phyloP scores from a whole-genome alignment of 1,284 basidiomycete species.

The Malassezia restricta region DNA sequence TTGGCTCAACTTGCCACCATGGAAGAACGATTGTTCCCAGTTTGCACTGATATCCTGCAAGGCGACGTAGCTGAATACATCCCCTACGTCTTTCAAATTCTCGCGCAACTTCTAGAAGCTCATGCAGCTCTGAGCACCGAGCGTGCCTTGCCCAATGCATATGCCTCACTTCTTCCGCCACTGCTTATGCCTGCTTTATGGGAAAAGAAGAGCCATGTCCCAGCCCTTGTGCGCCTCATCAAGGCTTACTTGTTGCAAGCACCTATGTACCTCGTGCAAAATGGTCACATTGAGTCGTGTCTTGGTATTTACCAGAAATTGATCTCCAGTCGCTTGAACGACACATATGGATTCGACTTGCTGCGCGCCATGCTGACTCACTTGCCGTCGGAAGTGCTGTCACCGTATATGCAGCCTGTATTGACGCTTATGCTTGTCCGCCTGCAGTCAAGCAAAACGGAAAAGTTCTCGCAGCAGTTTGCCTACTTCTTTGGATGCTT shows the following conservation, averaged over 20 bases:
- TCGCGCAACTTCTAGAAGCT: constrained; percentile 85
- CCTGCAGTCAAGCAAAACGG: constrained; percentile 77
- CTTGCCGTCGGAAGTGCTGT: constrained; percentile 64
- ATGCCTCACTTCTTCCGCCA: constrained; percentile 66
- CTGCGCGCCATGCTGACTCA: constrained; percentile 64
- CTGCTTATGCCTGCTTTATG: constrained; percentile 76
- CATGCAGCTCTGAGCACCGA: constrained; percentile 49
- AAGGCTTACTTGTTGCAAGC: constrained; percentile 72
- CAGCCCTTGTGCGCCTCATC: constrained; percentile 77
- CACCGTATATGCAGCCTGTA: constrained; percentile 61
- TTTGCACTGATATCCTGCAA: constrained; percentile 75
- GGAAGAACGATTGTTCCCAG: constrained; percentile 63
- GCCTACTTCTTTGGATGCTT: constrained; percentile 65
- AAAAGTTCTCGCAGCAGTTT: constrained; percentile 74
- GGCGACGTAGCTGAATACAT: constrained; percentile 93
- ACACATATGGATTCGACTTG: constrained; percentile 80
- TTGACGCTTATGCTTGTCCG: constrained; percentile 71
- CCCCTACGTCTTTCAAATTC: constrained; percentile 91
- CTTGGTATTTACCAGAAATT: constrained; percentile 85
- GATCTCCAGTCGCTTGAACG: constrained; percentile 75
- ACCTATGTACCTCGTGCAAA: constrained; percentile 57
- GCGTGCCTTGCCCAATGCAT: constrained; percentile 58
- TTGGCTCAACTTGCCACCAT: constrained; percentile 61
- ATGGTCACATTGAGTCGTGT: constrained; percentile 64
- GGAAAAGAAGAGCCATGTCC: constrained; percentile 91